These are phyloP conservation scores for Wakefieldia striispora DNA, from an alignment of 768 basidiomycete genomes.

Conservation along the genomic window DNA sequence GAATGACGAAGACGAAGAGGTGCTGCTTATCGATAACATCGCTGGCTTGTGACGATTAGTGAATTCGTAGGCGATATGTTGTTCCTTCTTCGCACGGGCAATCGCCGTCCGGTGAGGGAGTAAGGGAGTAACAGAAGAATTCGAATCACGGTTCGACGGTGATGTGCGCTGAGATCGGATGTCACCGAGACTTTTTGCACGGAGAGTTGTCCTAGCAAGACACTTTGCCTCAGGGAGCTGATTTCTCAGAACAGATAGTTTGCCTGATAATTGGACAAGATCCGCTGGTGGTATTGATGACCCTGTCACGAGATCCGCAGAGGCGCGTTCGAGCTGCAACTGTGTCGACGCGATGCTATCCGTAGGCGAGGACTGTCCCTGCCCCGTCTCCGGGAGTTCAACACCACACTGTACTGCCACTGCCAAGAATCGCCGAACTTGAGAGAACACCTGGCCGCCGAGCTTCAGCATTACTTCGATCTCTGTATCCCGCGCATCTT, in stretches of 20 bases:
- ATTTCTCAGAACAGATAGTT: constrained; percentile 34
- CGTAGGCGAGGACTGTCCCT: constrained; percentile 33
- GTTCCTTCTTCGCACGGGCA: constrained; percentile 36
- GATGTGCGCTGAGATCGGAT: constrained; percentile 36
- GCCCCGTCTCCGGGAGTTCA: constrained; percentile 55
- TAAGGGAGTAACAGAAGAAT: constrained; percentile 34
- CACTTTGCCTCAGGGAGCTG: constrained; percentile 19
- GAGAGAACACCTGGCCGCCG: constrained; percentile 77
- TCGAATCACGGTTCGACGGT: constrained; percentile 36
- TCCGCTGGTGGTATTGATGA: constrained; percentile 13
- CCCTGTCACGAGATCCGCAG: constrained; percentile 14
- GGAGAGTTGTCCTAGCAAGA: constrained; percentile 34
- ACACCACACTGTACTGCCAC: constrained; percentile 75
- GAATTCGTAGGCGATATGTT: constrained; percentile 38
- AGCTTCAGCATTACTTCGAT: constrained; percentile 77
- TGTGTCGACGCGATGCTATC: constrained; percentile 17
- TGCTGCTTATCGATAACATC: constrained; percentile 62
- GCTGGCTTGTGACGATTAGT: constrained; percentile 43
- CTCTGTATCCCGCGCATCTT: constrained; percentile 50
- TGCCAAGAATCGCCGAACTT: constrained; percentile 76
- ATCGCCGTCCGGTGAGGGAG: constrained; percentile 32
- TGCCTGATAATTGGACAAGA: constrained; percentile 4
- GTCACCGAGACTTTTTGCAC: constrained; percentile 55
- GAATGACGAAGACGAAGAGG: constrained; percentile 66
- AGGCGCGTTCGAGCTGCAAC: constrained; percentile 12